Percentiles rank a stretch among this genome's conserved stretches.
Conservation (phyloP, 768 basidiomycete species). For the Leucocoprinus birnbaumii region DNA sequence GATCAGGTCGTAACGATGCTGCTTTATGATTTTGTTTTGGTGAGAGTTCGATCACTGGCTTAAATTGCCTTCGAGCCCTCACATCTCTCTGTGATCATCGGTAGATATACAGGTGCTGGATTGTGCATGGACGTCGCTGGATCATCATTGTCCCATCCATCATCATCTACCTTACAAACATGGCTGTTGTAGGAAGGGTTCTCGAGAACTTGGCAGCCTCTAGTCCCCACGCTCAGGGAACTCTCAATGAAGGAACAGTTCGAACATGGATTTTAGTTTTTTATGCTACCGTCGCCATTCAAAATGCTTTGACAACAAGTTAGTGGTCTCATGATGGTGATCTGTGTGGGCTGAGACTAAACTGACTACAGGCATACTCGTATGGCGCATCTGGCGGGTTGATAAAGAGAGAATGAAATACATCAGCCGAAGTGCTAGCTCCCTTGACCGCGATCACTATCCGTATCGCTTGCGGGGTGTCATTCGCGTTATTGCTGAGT, state of each 20-base stretch:
- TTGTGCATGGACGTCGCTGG: slow-evolving; percentile 3
- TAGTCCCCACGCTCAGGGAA: not conserved
- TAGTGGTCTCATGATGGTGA: not conserved
- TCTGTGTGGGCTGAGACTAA: no score
- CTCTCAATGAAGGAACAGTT: not conserved
- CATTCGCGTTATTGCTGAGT: slow-evolving; percentile 1
- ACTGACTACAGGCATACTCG: not conserved
- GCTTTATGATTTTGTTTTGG: slow-evolving; percentile 7
- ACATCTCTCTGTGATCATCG: not conserved
- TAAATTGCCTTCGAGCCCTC: no score
- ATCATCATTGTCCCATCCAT: not conserved
- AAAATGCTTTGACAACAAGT: slow-evolving; percentile 5
- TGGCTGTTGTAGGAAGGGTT: not conserved
- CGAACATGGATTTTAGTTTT: not conserved
- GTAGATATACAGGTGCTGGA: slow-evolving; percentile 2
- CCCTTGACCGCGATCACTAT: not conserved
- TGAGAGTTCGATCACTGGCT: not conserved
- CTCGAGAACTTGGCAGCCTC: not conserved
- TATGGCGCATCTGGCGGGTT: slow-evolving; percentile 7
- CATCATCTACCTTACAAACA: not conserved
- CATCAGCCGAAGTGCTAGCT: not conserved
- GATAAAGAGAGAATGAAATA: not conserved
- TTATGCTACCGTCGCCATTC: not conserved
- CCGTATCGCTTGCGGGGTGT: not conserved
- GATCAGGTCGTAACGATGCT: no score